Evolutionary conservation across 768 basidiomycete species (phyloP).

Genomic region (Kwoniella bestiolae): DNA sequence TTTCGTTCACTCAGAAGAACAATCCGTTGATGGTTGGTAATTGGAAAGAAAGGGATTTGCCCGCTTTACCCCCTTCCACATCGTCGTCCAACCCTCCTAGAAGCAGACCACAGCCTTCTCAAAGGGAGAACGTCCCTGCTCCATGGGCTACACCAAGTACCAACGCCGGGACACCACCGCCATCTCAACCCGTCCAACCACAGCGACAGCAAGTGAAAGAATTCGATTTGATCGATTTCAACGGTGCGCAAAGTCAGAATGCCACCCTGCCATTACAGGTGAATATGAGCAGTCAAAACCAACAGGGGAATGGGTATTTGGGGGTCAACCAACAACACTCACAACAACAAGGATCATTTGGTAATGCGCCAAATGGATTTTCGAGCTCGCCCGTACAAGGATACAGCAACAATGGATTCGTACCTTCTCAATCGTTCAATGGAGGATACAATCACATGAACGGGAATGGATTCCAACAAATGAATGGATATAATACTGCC

Average conservation of each 20-base stretch:
- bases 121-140: constrained; percentile 6
- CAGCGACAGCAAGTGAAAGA: background rate
- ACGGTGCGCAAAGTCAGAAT: background rate
- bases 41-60: constrained; percentile 39
- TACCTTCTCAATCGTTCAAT: no score
- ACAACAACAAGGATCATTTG: constrained; percentile 1
- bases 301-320: background rate
- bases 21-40: background rate
- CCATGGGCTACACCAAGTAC: constrained; percentile 12
- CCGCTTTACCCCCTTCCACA: constrained; percentile 33
- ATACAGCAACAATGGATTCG: background rate
- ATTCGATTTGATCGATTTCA: constrained; percentile 19
- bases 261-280: constrained; percentile 20
- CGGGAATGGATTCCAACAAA: background rate
- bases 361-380: background rate
- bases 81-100: no score
- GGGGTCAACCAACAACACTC: background rate
- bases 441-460: background rate
- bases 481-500: background rate
- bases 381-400: background rate
- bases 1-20: constrained; percentile 12
- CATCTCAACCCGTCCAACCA: background rate
- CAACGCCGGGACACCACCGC: constrained; percentile 1
- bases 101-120: constrained; percentile 13
- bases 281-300: constrained; percentile 11